Evolutionary conservation across 1,139 yeast genomes (phyloP).

Genomic region (Suhomyces atakaporum): DNA sequence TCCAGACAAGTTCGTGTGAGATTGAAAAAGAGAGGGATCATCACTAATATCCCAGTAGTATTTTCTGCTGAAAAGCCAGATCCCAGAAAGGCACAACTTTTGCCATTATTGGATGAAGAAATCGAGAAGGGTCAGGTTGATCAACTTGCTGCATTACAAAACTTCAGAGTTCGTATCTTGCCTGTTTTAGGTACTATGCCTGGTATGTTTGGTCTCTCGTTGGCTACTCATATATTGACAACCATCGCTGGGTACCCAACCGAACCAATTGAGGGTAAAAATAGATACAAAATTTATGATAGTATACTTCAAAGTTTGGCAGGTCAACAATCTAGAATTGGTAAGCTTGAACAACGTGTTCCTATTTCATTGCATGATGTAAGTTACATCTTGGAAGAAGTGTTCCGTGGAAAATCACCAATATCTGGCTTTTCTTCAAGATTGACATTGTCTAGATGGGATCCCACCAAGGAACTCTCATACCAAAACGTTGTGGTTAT

Average conservation of each 20-base stretch:
- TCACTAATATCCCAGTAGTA: slow-evolving; percentile 78
- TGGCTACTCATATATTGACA: slow-evolving; percentile 82
- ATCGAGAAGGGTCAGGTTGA: slow-evolving; percentile 79
- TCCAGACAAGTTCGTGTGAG: slow-evolving; percentile 87
- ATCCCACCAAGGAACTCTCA: slow-evolving; percentile 56
- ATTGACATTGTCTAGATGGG: slow-evolving; percentile 82
- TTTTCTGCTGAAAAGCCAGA: slow-evolving; percentile 96
- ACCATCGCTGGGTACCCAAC: slow-evolving; percentile 82
- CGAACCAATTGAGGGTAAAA: slow-evolving; percentile 90
- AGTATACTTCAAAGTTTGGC: slow-evolving; percentile 79
- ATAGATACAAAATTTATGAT: slow-evolving; percentile 81
- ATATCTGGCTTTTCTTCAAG: slow-evolving; percentile 83
- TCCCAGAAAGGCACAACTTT: slow-evolving; percentile 82
- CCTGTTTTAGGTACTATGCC: slow-evolving; percentile 98
- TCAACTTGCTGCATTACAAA: slow-evolving; percentile 81
- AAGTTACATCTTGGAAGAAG: slow-evolving; percentile 86
- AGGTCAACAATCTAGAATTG: slow-evolving; percentile 82
- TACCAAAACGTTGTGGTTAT: slow-evolving; percentile 78
- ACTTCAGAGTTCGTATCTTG: slow-evolving; percentile 88
- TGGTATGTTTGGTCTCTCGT: slow-evolving; percentile 88
- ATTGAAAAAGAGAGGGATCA: slow-evolving; percentile 75
- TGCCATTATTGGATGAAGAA: slow-evolving; percentile 83
- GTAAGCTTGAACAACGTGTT: slow-evolving; percentile 65
- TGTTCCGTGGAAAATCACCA: slow-evolving; percentile 89
- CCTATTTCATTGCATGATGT: slow-evolving; percentile 75